Conservation (phyloP, 257 asterid genomes). For the Solanum appendiculatum region DNA sequence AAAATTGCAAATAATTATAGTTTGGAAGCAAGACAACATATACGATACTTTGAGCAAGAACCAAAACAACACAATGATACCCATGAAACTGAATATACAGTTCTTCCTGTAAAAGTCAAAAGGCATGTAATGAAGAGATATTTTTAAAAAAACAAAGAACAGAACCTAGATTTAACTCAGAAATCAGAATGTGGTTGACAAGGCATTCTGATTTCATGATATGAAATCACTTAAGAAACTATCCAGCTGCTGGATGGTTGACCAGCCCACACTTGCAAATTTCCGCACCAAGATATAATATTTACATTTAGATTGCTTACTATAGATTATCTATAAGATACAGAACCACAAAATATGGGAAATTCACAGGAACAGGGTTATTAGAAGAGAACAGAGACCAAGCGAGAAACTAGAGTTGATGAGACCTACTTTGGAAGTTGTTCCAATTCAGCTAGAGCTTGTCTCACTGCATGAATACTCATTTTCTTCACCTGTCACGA, state of each 20-base stretch:
- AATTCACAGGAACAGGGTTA: neutral
- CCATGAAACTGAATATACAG: neutral
- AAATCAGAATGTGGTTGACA: neutral
- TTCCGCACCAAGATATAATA: neutral
- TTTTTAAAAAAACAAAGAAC: neutral
- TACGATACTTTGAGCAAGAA: neutral
- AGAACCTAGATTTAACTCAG: neutral
- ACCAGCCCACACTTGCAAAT: neutral
- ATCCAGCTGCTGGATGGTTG: neutral
- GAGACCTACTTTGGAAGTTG: neutral
- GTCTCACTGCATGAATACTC: constrained; percentile 36
- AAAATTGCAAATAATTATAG: neutral
- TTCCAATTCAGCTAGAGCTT: constrained; percentile 30
- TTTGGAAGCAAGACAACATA: neutral
- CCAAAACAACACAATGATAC: neutral
- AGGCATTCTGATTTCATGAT: neutral
- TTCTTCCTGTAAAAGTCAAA: neutral
- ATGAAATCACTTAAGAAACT: neutral
- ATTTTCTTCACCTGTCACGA: constrained; percentile 64
- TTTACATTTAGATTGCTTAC: neutral
- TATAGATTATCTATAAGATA: neutral
- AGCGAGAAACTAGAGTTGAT: neutral
- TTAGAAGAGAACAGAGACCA: neutral
- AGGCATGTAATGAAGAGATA: neutral
- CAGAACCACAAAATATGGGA: neutral